A percentile compares a stretch with the other conserved stretches of the same genome.
These are phyloP conservation scores for Harrya chromipes DNA, from an alignment of 768 basidiomycete species.

Conservation along the genomic window DNA sequence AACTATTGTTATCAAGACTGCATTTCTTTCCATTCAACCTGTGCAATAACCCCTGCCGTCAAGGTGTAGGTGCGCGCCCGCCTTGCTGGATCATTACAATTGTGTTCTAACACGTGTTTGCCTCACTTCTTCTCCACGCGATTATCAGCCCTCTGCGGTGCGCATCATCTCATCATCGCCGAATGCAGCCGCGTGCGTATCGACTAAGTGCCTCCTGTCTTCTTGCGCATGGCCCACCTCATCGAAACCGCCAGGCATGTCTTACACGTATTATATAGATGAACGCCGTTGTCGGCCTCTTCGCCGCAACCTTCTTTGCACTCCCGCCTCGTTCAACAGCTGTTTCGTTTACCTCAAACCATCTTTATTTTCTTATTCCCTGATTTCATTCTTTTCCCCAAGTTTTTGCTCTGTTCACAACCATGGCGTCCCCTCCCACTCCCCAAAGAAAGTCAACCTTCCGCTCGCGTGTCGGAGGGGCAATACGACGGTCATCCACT, in stretches of 20 bases:
- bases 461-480: slow-evolving; percentile 59
- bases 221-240: slow-evolving; percentile 30
- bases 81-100: slow-evolving; percentile 4
- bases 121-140: slow-evolving; percentile 31
- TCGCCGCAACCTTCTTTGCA: slow-evolving; percentile 20
- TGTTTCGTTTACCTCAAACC: slow-evolving; percentile 8
- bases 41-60: slow-evolving; percentile 6
- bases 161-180: slow-evolving; percentile 30
- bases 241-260: slow-evolving; percentile 35
- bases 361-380: slow-evolving; percentile 1
- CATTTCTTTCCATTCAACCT: slow-evolving; percentile 13
- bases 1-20: slow-evolving; percentile 1
- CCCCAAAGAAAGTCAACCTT: slow-evolving; percentile 40
- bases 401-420: slow-evolving; percentile 15
- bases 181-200: slow-evolving; percentile 16
- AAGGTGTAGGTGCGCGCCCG: slow-evolving; percentile 12
- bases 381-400: slow-evolving; percentile 9
- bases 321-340: slow-evolving; percentile 14
- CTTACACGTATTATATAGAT: slow-evolving; percentile 31
- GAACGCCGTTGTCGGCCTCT: slow-evolving; percentile 19
- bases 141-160: slow-evolving; percentile 33
- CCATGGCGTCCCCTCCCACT: slow-evolving; percentile 28
- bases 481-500: slow-evolving; percentile 60
- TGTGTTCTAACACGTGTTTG: slow-evolving; percentile 28
- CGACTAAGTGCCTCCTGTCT: slow-evolving; percentile 23